Conservation (phyloP, 331 rosid species). For the Rosa hybrid region DNA sequence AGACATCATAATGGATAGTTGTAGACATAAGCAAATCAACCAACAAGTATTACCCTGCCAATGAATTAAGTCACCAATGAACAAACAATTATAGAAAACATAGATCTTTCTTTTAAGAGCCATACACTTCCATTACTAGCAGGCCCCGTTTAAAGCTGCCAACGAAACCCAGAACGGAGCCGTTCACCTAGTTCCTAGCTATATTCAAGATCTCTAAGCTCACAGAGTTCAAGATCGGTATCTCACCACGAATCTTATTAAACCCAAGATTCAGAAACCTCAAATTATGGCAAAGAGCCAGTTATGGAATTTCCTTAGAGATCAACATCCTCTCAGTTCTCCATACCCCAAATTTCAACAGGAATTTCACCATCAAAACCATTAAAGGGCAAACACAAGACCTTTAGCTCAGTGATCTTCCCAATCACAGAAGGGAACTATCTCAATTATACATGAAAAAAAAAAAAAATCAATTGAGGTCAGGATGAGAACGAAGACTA, state of each 20-base stretch:
- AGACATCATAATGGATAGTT: too few relatives aligned
- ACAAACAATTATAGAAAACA: too few relatives aligned
- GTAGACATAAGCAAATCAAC: too few relatives aligned
- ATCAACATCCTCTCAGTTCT: constrained; percentile 75
- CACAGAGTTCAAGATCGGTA: constrained; percentile 44
- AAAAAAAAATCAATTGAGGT: too few relatives aligned
- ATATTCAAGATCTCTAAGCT: constrained; percentile 74
- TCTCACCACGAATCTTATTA: constrained; percentile 19
- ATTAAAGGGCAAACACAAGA: constrained; percentile 65
- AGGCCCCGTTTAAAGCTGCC: constrained; percentile 55
- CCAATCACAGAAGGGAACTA: constrained; percentile 48
- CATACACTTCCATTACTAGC: too few relatives aligned
- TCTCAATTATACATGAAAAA: too few relatives aligned
- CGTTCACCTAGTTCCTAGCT: constrained; percentile 65
- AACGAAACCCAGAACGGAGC: constrained; percentile 64
- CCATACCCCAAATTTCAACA: constrained; percentile 55
- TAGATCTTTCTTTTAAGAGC: too few relatives aligned
- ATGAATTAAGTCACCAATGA: too few relatives aligned
- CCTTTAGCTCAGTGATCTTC: constrained; percentile 63
- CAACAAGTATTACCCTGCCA: too few relatives aligned
- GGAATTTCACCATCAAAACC: constrained; percentile 64
- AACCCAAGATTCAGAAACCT: constrained; percentile 72
- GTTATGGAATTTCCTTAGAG: constrained; percentile 65
- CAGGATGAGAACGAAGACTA: too few relatives aligned
- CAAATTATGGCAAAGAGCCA: constrained; percentile 58